Percentiles rank a stretch among this genome's conserved stretches.
Conservation (phyloP, 139 green algal species). For the Coccomyxa sp. region DNA sequence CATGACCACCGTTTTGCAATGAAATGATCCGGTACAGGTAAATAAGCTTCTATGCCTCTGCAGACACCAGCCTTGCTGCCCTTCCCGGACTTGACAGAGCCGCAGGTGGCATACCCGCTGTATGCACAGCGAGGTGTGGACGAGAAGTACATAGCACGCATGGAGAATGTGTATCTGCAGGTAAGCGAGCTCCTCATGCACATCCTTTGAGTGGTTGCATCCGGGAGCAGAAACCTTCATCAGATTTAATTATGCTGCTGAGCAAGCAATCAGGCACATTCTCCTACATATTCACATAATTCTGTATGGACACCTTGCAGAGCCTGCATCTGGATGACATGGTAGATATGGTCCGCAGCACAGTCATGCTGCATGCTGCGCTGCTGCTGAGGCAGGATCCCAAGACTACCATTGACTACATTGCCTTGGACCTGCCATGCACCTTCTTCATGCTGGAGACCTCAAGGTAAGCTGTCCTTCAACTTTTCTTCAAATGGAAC, state of each 20-base stretch:
- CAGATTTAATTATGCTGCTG: too few species aligned
- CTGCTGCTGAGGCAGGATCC: slow-evolving; percentile 26
- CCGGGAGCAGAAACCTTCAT: too few species aligned
- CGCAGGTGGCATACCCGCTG: slow-evolving; percentile 24
- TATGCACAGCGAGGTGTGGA: slow-evolving; percentile 23
- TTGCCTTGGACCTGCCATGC: slow-evolving; percentile 66
- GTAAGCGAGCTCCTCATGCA: too few species aligned
- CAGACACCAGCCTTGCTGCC: slow-evolving; percentile 25
- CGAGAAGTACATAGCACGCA: slow-evolving; percentile 7
- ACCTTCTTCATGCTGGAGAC: slow-evolving; percentile 58
- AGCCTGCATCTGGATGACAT: slow-evolving; percentile 32
- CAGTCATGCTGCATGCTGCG: slow-evolving; percentile 21
- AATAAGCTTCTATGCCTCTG: not conserved
- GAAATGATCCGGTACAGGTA: not conserved
- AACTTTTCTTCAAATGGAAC: too few species aligned
- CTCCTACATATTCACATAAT: too few species aligned
- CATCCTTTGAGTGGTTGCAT: too few species aligned
- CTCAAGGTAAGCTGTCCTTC: slow-evolving; percentile 18
- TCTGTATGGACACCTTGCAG: too few species aligned
- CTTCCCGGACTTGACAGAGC: slow-evolving; percentile 38
- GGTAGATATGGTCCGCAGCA: slow-evolving; percentile 15
- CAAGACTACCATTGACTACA: slow-evolving; percentile 19
- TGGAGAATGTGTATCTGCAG: slow-evolving; percentile 33
- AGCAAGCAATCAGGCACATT: too few species aligned
- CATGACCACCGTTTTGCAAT: too few species aligned